These are phyloP conservation scores for Lentinus brumalis DNA, from an alignment of 768 basidiomycete genomes.

Conservation along the genomic window DNA sequence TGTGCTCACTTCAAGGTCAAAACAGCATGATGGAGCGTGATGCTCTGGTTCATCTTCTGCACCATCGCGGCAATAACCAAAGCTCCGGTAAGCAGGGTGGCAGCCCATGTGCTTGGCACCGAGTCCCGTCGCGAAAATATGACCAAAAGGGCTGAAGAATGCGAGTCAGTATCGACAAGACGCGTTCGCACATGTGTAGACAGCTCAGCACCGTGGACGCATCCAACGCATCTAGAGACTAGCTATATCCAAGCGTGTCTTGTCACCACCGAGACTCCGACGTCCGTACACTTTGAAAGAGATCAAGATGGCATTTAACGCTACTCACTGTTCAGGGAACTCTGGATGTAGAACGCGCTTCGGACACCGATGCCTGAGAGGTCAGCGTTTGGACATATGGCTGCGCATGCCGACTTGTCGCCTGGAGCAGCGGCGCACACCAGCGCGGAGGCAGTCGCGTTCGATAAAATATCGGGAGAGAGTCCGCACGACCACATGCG, in stretches of 20 bases:
- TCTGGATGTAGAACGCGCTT: constrained; percentile 31
- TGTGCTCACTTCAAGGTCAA: constrained; percentile 26
- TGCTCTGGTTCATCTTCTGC: constrained; percentile 19
- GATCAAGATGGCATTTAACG: background rate
- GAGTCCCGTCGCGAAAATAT: constrained; percentile 29
- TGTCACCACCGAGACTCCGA: background rate
- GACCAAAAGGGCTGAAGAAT: constrained; percentile 24
- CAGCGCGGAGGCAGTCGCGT: constrained; percentile 10
- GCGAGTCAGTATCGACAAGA: background rate
- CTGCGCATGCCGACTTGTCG: constrained; percentile 3
- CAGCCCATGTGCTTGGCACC: constrained; percentile 30
- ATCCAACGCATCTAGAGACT: background rate
- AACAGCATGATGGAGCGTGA: constrained; percentile 30
- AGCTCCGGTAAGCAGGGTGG: constrained; percentile 27
- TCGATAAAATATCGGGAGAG: background rate
- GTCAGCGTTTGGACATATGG: constrained; percentile 28
- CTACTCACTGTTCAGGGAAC: constrained; percentile 27
- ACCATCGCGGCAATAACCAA: constrained; percentile 31
- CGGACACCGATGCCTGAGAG: constrained; percentile 30
- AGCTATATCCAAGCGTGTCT: too few relatives aligned
- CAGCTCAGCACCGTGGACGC: background rate
- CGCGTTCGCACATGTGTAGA: background rate
- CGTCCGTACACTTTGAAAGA: background rate
- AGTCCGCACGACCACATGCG: background rate
- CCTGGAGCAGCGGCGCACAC: constrained; percentile 5